Conservation (phyloP, 1,284 basidiomycete genomes). For the Earliella scabrosa region DNA sequence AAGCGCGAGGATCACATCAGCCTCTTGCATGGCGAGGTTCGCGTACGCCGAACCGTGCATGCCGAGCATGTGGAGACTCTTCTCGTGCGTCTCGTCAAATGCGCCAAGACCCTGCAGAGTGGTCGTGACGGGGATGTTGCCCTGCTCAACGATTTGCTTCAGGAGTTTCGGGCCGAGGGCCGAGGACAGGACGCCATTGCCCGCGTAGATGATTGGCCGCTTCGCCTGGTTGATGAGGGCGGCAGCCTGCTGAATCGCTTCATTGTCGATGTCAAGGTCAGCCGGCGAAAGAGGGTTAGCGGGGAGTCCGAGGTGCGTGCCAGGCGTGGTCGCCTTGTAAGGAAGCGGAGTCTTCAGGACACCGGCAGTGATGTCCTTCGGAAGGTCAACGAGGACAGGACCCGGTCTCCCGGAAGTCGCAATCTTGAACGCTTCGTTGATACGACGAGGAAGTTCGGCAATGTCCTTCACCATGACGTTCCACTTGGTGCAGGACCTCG, state of each 20-base stretch:
- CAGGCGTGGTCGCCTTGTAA: conserved; percentile 88
- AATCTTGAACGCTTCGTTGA: conserved; percentile 99
- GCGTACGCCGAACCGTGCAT: conserved; percentile 99
- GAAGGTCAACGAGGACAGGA: conserved; percentile 96
- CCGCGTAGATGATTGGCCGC: conserved; percentile 93
- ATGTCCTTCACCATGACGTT: conserved; percentile 99
- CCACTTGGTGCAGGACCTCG: conserved; percentile 98
- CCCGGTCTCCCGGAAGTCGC: conserved; percentile 96
- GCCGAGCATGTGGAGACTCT: conserved; percentile 95
- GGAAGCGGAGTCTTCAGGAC: conserved; percentile 67
- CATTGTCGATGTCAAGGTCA: conserved; percentile 62
- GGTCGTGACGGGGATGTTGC: conserved; percentile 96
- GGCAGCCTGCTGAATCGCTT: conserved; percentile 83
- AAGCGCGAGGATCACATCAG: conserved; percentile 97
- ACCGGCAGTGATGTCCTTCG: conserved; percentile 96
- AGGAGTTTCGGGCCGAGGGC: conserved; percentile 87
- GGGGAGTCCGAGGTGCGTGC: conserved; percentile 78
- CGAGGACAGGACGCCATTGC: conserved; percentile 88
- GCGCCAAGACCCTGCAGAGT: conserved; percentile 95
- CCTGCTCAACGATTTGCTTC: conserved; percentile 79
- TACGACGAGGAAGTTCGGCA: conserved; percentile 90
- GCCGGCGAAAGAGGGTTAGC: conserved; percentile 68
- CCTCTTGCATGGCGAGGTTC: conserved; percentile 96
- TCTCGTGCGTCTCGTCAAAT: conserved; percentile 90
- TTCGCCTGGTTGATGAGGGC: conserved; percentile 91